Conservation (phyloP, 352 stramenopile genomes). For the Phytophthora ramorum region DNA sequence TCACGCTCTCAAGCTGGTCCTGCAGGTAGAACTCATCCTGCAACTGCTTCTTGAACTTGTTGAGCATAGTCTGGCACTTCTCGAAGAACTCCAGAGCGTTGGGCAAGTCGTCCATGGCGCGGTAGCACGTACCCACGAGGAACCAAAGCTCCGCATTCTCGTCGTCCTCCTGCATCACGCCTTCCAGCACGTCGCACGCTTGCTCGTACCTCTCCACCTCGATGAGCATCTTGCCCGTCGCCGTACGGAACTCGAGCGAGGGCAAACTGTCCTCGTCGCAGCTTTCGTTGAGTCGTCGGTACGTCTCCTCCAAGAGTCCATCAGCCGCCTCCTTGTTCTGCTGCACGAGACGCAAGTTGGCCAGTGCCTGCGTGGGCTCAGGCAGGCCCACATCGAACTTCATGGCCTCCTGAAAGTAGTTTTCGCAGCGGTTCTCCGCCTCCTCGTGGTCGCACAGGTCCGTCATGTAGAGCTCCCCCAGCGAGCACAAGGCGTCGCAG, state of each 20-base stretch:
- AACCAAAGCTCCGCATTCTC: conserved; percentile 92
- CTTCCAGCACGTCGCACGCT: conserved; percentile 83
- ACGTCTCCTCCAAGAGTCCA: conserved; percentile 92
- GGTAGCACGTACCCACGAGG: conserved; percentile 89
- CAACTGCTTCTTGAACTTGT: conserved; percentile 82
- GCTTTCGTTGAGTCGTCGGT: conserved; percentile 86
- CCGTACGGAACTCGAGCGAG: conserved; percentile 86
- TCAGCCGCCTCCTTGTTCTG: conserved; percentile 90
- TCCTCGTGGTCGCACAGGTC: conserved; percentile 95
- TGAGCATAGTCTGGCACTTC: conserved; percentile 79
- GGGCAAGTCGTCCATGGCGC: conserved; percentile 82
- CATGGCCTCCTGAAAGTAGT: conserved; percentile 90
- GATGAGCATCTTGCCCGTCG: conserved; percentile 86
- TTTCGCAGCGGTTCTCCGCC: conserved; percentile 94
- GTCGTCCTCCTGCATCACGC: conserved; percentile 91
- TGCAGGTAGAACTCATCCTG: conserved; percentile 76
- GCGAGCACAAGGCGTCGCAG: conserved; percentile 93
- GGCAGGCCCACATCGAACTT: conserved; percentile 91
- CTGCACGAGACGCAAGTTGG: conserved; percentile 95
- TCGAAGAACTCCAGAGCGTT: conserved; percentile 89
- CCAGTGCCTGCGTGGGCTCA: conserved; percentile 95
- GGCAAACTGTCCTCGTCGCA: conserved; percentile 77
- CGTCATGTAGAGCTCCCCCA: conserved; percentile 98
- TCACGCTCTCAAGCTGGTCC: conserved; percentile 81
- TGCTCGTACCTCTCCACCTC: conserved; percentile 88